These are phyloP conservation scores for Solanum chilense DNA, from an alignment of 257 asterid species.

Conservation along the genomic window DNA sequence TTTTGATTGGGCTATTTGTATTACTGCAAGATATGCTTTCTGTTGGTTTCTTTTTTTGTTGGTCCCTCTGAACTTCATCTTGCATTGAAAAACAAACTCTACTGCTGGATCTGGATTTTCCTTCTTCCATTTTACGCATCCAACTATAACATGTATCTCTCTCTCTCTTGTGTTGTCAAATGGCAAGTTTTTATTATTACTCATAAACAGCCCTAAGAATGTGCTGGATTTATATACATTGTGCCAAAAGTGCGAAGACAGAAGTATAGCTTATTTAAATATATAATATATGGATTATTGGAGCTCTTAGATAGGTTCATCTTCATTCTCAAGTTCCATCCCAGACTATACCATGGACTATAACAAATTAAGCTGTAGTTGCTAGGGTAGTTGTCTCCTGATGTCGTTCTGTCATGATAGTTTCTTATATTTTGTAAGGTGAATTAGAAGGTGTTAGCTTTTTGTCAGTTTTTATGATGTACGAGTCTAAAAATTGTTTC, in stretches of 20 bases:
- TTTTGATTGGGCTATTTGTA: background rate
- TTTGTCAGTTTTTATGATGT: background rate
- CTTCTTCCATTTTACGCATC: background rate
- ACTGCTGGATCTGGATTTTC: background rate
- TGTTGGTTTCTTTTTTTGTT: background rate
- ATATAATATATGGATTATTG: background rate
- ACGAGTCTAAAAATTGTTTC: background rate
- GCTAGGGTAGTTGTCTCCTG: background rate
- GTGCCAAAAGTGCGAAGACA: background rate
- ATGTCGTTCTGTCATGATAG: background rate
- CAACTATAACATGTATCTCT: background rate
- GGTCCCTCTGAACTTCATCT: background rate
- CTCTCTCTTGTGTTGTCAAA: background rate
- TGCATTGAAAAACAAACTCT: background rate
- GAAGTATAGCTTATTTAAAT: background rate
- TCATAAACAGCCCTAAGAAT: background rate
- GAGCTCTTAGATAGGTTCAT: background rate
- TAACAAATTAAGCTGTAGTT: background rate
- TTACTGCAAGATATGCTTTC: background rate
- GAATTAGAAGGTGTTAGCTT: background rate
- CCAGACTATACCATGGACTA: background rate
- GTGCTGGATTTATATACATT: background rate
- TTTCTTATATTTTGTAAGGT: background rate
- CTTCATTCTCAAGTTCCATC: background rate
- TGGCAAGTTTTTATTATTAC: background rate